These are phyloP conservation scores for Aulographum hederae DNA, from an alignment of 2,329 filamentous ascomycete species.

Conservation along the genomic window DNA sequence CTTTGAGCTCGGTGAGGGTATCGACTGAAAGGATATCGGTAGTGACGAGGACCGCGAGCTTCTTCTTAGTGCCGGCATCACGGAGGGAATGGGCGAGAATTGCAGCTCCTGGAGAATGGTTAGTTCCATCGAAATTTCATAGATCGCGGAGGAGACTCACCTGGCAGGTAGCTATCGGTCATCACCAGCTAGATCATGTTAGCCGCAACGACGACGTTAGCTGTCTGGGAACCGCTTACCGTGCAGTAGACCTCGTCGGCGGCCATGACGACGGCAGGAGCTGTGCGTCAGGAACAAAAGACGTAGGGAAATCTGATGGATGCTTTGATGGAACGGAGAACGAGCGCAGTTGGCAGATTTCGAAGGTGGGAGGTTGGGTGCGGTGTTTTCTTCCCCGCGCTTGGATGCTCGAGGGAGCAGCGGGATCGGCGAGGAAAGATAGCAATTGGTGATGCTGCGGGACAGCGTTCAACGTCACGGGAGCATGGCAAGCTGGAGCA, in stretches of 20 bases:
- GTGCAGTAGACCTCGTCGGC: slow-evolving; percentile 48
- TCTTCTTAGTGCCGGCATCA: slow-evolving; percentile 74
- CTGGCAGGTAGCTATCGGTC: slow-evolving; percentile 83
- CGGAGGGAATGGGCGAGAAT: slow-evolving; percentile 88
- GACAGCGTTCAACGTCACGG: too few relatives aligned
- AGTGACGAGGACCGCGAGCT: slow-evolving; percentile 70
- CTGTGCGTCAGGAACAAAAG: too few relatives aligned
- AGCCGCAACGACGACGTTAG: not conserved
- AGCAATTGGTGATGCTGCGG: too few relatives aligned
- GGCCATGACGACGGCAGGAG: too few relatives aligned
- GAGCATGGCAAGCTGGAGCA: too few relatives aligned
- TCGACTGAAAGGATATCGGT: slow-evolving; percentile 58
- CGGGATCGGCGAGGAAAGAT: too few relatives aligned
- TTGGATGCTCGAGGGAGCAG: too few relatives aligned
- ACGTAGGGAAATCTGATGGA: too few relatives aligned
- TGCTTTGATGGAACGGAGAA: too few relatives aligned
- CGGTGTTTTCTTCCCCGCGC: too few relatives aligned
- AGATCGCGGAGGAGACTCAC: slow-evolving; percentile 28
- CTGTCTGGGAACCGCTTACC: slow-evolving; percentile 19
- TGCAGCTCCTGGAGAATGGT: slow-evolving; percentile 48
- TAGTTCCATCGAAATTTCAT: slow-evolving; percentile 2
- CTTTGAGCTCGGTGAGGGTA: slow-evolving; percentile 64
- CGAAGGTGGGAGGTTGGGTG: too few relatives aligned
- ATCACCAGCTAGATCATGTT: slow-evolving; percentile 53
- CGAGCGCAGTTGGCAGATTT: too few relatives aligned